A percentile compares a stretch with the other conserved stretches of the same genome.
phyloP scores from a whole-genome alignment of 164 flowering plant species.

The Dillenia turbinata region DNA sequence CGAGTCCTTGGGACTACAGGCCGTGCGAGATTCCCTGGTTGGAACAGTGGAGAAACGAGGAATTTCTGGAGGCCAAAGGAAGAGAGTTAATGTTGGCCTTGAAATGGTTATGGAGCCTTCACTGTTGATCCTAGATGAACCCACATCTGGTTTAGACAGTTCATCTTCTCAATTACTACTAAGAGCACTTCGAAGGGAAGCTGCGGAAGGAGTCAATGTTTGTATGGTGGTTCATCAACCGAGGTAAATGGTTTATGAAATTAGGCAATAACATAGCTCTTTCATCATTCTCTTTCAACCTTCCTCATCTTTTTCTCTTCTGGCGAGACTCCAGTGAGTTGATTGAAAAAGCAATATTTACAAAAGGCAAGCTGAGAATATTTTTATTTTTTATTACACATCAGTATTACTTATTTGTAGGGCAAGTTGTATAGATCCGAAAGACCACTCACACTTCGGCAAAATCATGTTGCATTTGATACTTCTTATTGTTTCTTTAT shows the following conservation, averaged over 20 bases:
- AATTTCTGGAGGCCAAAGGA: constrained; percentile 98
- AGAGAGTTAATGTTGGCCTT: constrained; percentile 93
- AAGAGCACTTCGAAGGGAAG: constrained; percentile 94
- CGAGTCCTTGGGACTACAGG: constrained; percentile 83
- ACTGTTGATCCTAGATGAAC: constrained; percentile 89
- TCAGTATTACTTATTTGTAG: too few species aligned
- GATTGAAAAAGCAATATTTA: too few species aligned
- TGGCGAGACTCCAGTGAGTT: too few species aligned
- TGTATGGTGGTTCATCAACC: constrained; percentile 99
- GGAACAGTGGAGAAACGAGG: constrained; percentile 98
- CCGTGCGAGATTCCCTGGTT: constrained; percentile 82
- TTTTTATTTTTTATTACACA: too few species aligned
- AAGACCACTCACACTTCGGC: too few species aligned
- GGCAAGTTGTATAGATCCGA: too few species aligned
- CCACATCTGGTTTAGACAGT: constrained; percentile 96
- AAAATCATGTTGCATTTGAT: too few species aligned
- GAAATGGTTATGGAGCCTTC: constrained; percentile 99
- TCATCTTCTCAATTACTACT: constrained; percentile 87
- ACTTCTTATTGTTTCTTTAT: too few species aligned
- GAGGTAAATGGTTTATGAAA: constrained; percentile 35
- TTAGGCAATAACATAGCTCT: too few species aligned
- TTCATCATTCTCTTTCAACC: too few species aligned
- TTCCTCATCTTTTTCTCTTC: too few species aligned
- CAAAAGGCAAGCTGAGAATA: too few species aligned
- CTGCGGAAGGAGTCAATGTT: constrained; percentile 93